Base-by-base conservation (phyloP, 2,329 filamentous ascomycete species). In the Aspergillus persii region DNA sequence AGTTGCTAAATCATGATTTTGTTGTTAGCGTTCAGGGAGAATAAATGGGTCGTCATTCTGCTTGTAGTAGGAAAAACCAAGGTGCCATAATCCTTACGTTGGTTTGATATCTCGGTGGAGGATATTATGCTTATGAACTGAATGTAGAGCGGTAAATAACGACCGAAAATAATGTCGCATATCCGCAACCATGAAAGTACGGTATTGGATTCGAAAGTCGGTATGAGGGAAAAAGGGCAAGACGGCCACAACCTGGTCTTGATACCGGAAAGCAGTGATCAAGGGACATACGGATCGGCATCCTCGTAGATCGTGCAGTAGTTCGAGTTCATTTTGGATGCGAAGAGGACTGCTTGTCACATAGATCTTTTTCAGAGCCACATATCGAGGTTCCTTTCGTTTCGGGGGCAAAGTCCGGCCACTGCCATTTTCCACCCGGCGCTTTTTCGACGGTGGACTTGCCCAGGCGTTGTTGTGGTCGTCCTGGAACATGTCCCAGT, bases 311-410 rank as follows among this genome's bases (percentile, higher is more conserved):
- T 96, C 92, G 72, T 96, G 87, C 26, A 99, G 85, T 26, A 99
- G 84, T 69, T 98, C 94, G 18, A 99, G 87, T 77, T 99, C 95
- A 78, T 99, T 99, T 71, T 96, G 86, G 67, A 99, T 98, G 50
- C 95, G 90, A 30, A 88, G 84, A 0, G 95, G 95, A 66, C 92
- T 97, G 63, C 93, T 97, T 0, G 96, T 99, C 64, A 98, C 95
- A 75, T 99, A 99, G 68, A 99, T 99, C 80, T 99, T 99, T 80
- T 99, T 99, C 76, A 99, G 91, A 23, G 96, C 95, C 62, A 99
- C 96, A 71, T 89, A 98, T 72, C 89, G 91, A 27, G 89, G 81
- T 65, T 79, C 83, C 53, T 78, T 79, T 56, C 78, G 79, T 46
- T 74, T 74, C 26, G 68, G 71, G 23, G 71, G 66, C 55, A 73